Evolutionary conservation across 805 yeast genomes (phyloP).

Genomic region (Ogataea populi-albae): DNA sequence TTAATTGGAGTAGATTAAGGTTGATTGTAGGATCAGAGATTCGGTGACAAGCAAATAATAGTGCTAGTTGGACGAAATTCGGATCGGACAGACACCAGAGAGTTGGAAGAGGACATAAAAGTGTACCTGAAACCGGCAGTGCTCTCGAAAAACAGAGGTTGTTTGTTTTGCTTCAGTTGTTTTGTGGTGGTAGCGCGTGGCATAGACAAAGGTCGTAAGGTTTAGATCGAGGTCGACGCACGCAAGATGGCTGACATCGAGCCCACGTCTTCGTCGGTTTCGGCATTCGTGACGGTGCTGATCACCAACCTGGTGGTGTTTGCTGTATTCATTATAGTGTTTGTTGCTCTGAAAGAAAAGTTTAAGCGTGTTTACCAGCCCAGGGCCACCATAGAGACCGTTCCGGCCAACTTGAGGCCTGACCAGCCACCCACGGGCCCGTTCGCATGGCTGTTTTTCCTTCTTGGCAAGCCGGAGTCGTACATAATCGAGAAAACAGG

Average conservation of each 20-base stretch:
- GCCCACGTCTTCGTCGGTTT: conserved; percentile 37
- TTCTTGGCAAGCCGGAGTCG: conserved; percentile 55
- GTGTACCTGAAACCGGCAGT: too few species aligned
- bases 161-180: too few species aligned
- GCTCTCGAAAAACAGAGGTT: too few species aligned
- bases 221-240: background rate
- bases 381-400: conserved; percentile 41
- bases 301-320: conserved; percentile 43
- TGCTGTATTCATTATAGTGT: conserved; percentile 39
- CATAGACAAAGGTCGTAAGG: too few species aligned
- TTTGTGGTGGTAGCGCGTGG: too few species aligned
- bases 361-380: conserved; percentile 53
- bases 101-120: too few species aligned
- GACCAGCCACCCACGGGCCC: conserved; percentile 44
- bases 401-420: conserved; percentile 44
- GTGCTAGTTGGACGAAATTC: too few species aligned
- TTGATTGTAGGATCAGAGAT: too few species aligned
- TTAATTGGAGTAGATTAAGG: too few species aligned
- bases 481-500: conserved; percentile 69
- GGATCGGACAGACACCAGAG: too few species aligned
- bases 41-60: too few species aligned
- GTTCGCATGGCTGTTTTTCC: conserved; percentile 52
- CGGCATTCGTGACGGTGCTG: conserved; percentile 48
- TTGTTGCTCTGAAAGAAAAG: conserved; percentile 41
- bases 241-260: conserved; percentile 1